Conservation (phyloP, 2,329 filamentous ascomycete species). For the Colletotrichum aenigma region DNA sequence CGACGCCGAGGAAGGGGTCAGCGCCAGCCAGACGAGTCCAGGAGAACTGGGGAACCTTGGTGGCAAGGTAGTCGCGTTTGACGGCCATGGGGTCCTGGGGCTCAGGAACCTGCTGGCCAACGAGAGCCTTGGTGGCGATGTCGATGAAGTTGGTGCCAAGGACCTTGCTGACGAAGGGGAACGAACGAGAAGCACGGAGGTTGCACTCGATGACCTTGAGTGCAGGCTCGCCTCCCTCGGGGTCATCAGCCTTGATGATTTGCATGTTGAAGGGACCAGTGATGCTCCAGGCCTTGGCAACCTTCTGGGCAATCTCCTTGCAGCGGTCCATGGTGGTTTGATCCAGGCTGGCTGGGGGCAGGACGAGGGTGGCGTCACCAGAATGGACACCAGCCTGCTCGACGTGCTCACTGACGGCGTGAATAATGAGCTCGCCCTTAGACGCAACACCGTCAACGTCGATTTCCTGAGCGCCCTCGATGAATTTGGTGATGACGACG, state of each 20-base stretch:
- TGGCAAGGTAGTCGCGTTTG: conserved; percentile 91
- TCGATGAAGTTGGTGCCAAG: conserved; percentile 97
- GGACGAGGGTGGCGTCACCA: conserved; percentile 91
- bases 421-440: conserved; percentile 83
- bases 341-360: conserved; percentile 84
- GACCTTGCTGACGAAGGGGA: conserved; percentile 98
- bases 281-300: conserved; percentile 95
- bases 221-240: conserved; percentile 73
- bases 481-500: conserved; percentile 98
- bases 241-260: conserved; percentile 89
- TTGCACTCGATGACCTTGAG: conserved; percentile 99
- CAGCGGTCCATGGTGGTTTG: conserved; percentile 79
- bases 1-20: conserved; percentile 95
- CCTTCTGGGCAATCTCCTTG: conserved; percentile 95
- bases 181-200: conserved; percentile 93
- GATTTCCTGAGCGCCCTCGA: conserved; percentile 94
- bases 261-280: conserved; percentile 99
- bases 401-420: conserved; percentile 94
- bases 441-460: conserved; percentile 94
- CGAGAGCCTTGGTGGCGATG: conserved; percentile 88
- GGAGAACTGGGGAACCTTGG: conserved; percentile 98
- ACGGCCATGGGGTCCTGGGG: conserved; percentile 86
- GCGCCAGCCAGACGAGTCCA: conserved; percentile 98
- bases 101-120: conserved; percentile 83
- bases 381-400: conserved; percentile 98